Conservation (phyloP, 768 basidiomycete genomes). For the Leccinellum rugosiceps region DNA sequence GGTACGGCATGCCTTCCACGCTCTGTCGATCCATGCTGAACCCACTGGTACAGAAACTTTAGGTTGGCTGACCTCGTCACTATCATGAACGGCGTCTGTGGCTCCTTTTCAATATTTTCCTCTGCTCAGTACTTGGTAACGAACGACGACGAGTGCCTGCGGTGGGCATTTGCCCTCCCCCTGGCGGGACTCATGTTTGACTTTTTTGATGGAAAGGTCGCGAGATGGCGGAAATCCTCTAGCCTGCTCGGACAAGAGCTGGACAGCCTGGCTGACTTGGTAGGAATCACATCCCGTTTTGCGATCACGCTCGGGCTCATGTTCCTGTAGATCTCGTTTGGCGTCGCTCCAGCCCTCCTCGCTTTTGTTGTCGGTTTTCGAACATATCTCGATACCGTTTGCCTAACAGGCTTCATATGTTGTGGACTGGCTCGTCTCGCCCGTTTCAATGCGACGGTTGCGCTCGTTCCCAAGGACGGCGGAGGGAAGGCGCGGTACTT, state of each 20-base stretch:
- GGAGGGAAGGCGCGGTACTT: slow-evolving; percentile 92
- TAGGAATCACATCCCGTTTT: slow-evolving; percentile 28
- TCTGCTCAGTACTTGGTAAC: slow-evolving; percentile 85
- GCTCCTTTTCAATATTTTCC: slow-evolving; percentile 91
- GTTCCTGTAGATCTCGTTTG: slow-evolving; percentile 82
- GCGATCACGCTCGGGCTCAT: slow-evolving; percentile 1
- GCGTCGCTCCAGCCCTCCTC: slow-evolving; percentile 92
- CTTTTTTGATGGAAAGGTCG: slow-evolving; percentile 96
- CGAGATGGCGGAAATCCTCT: slow-evolving; percentile 92
- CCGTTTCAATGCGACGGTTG: slow-evolving; percentile 98
- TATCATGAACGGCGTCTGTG: slow-evolving; percentile 98
- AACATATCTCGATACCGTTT: slow-evolving; percentile 85
- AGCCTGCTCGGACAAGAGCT: slow-evolving; percentile 97
- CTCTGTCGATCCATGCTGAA: slow-evolving; percentile 17
- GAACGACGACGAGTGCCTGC: slow-evolving; percentile 74
- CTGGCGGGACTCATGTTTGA: slow-evolving; percentile 96
- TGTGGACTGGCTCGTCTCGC: slow-evolving; percentile 96
- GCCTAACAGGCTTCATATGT: slow-evolving; percentile 88
- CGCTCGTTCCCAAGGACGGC: slow-evolving; percentile 82
- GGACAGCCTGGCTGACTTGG: slow-evolving; percentile 94
- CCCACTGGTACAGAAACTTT: slow-evolving; percentile 68
- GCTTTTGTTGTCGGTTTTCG: slow-evolving; percentile 89
- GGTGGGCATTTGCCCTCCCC: slow-evolving; percentile 85
- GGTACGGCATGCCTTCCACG: slow-evolving; percentile 46
- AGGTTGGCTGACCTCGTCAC: slow-evolving; percentile 97